Conservation (phyloP, 495 filamentous ascomycete species). For the Neurospora hispaniola region DNA sequence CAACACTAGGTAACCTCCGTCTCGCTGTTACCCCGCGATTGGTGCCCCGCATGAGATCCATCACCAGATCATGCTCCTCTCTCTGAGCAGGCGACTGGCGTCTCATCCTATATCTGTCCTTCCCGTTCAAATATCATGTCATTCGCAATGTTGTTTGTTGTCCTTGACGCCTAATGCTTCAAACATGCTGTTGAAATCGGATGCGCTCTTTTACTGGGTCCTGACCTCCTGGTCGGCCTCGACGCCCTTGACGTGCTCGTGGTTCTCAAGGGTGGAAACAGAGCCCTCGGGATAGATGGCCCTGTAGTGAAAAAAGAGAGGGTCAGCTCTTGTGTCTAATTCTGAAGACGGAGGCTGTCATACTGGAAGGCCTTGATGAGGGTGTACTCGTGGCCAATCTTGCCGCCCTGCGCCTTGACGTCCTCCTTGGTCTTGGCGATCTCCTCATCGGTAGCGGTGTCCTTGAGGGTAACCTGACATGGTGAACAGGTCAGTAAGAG, state of each 20-base stretch:
- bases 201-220: slow-evolving; percentile 47
- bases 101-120: neutral
- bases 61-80: neutral
- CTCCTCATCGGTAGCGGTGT: slow-evolving; percentile 46
- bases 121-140: neutral
- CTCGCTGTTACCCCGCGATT: neutral
- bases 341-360: slow-evolving; percentile 16
- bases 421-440: slow-evolving; percentile 68
- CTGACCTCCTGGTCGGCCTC: slow-evolving; percentile 62
- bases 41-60: neutral
- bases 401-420: slow-evolving; percentile 60
- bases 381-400: slow-evolving; percentile 70
- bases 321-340: neutral
- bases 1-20: neutral
- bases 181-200: neutral
- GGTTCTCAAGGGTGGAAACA: slow-evolving; percentile 47
- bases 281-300: slow-evolving; percentile 61
- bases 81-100: neutral
- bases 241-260: slow-evolving; percentile 59
- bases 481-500: slow-evolving; percentile 6
- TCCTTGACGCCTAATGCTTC: neutral
- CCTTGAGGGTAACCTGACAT: slow-evolving; percentile 67
- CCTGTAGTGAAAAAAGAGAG: slow-evolving; percentile 31
- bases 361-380: slow-evolving; percentile 91
- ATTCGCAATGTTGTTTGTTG: neutral